Conservation (phyloP, 306 rosid species). For the Vicia villosa region DNA sequence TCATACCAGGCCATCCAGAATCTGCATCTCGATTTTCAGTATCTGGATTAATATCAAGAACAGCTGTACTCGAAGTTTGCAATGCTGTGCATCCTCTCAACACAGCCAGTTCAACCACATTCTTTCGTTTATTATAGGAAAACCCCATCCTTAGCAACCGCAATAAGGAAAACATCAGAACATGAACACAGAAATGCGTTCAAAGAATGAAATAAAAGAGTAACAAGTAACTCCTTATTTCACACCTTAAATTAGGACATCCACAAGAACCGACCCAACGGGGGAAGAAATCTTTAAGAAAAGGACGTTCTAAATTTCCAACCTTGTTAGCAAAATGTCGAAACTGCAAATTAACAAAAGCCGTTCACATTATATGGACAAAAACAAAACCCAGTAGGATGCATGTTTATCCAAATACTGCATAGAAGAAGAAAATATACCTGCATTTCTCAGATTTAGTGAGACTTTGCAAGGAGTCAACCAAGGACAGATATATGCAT, state of each 20-base stretch:
- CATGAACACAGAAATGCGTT: conserved; percentile 28
- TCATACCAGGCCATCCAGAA: conserved; percentile 97
- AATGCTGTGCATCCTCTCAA: conserved; percentile 83
- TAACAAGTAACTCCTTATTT: conserved; percentile 22
- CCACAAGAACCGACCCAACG: conserved; percentile 97
- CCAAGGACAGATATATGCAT: not conserved
- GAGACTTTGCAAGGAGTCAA: conserved; percentile 3
- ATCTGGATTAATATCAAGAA: conserved; percentile 59
- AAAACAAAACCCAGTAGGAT: not conserved
- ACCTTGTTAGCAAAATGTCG: conserved; percentile 96
- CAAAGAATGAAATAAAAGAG: conserved; percentile 26
- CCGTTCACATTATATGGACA: not conserved
- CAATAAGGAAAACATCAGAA: conserved; percentile 40
- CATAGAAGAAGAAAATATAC: no score
- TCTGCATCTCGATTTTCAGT: conserved; percentile 80
- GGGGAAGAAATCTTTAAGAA: conserved; percentile 97
- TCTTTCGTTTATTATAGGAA: conserved; percentile 92
- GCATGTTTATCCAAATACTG: conserved; percentile 2
- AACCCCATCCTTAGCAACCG: conserved; percentile 76
- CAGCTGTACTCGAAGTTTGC: conserved; percentile 57
- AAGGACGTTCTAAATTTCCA: conserved; percentile 98
- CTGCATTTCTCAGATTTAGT: no score
- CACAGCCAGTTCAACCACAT: conserved; percentile 94
- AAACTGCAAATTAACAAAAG: conserved; percentile 63
- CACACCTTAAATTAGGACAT: conserved; percentile 85